Conservation (phyloP, 1,284 basidiomycete genomes). For the Cryptococcus jaspeensis region DNA sequence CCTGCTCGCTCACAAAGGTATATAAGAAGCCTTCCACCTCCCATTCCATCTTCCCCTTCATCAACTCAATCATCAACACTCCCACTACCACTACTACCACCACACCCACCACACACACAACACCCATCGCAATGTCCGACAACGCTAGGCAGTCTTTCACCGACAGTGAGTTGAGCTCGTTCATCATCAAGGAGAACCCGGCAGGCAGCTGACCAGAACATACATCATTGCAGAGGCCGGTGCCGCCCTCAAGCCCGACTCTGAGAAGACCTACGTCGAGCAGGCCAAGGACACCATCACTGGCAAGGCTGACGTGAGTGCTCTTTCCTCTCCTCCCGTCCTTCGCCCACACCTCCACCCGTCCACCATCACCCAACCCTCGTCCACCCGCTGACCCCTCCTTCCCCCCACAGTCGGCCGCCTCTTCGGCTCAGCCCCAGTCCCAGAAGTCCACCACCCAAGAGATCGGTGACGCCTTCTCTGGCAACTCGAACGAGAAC, state of each 20-base stretch:
- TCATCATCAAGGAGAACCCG: background rate
- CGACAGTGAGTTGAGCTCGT: constrained; percentile 25
- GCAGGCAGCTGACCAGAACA: background rate
- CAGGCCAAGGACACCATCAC: constrained; percentile 31
- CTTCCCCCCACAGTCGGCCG: constrained; percentile 22
- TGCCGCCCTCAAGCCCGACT: constrained; percentile 43
- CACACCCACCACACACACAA: constrained; percentile 5
- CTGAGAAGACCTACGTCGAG: constrained; percentile 40
- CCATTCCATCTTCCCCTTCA: constrained; percentile 5
- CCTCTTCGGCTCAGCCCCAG: constrained; percentile 37
- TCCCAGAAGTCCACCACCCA: constrained; percentile 38
- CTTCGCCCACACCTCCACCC: background rate
- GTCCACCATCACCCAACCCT: background rate
- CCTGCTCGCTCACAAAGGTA: constrained; percentile 5
- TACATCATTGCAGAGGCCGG: constrained; percentile 26
- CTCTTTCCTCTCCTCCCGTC: background rate
- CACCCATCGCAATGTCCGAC: constrained; percentile 33
- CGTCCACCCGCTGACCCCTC: background rate
- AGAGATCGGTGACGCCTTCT: constrained; percentile 30
- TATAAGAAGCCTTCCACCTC: constrained; percentile 9
- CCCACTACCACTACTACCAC: background rate
- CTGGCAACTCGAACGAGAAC: constrained; percentile 39
- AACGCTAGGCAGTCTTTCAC: constrained; percentile 36
- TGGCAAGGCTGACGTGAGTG: constrained; percentile 39
- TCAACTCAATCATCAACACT: constrained; percentile 7